Base-by-base conservation (phyloP, 805 yeast genomes). In the Candida easanensis region DNA sequence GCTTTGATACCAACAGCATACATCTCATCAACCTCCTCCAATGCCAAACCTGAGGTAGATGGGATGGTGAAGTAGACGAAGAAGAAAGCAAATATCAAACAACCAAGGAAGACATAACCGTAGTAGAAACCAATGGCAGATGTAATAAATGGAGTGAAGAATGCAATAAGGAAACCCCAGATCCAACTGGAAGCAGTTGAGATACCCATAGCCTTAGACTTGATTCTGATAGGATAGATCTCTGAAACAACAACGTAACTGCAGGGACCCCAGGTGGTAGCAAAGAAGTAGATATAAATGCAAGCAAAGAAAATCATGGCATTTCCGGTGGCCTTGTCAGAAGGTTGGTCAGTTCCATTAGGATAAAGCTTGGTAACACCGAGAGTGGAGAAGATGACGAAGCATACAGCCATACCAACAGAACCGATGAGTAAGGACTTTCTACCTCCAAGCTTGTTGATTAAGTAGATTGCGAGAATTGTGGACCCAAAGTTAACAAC, bases 11-110 rank as follows among this genome's bases (percentile, higher is more conserved):
- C 65, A 39, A 66, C 64, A 22, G 72, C 62, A 56, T 32, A 34
- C 71, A 82, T 68, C 58, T 76, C 81, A 62, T 86, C 89, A 50
- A 87, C 87, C 66, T 87, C 89, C 68, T 87, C 95, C 62, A 88
- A 74, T 35, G 86, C 75, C 57, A 86, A 74, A 46, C 95, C 95
- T 69, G 79, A 80, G 42, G 95, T 88, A 66, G 85, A 91, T 56
- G 80, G 80, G 47, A 88, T 79, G 53, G 74, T 74, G 72, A 86
- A 80, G 72, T 74, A 79, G 41, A 85, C 85, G 63, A 83, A 88
- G 65, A 83, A 70, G 60, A 82, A 56, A 20, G 76, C 66, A 51
- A 69, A 76, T 17, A 79, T 64, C 68, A 80, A 66, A 61, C 85
- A 80, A 2, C 85, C 86, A 56, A 78, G 65, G 57, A 73, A 73